Conservation (phyloP, 108 stramenopile genomes). For the Cylindrotheca closterium region DNA sequence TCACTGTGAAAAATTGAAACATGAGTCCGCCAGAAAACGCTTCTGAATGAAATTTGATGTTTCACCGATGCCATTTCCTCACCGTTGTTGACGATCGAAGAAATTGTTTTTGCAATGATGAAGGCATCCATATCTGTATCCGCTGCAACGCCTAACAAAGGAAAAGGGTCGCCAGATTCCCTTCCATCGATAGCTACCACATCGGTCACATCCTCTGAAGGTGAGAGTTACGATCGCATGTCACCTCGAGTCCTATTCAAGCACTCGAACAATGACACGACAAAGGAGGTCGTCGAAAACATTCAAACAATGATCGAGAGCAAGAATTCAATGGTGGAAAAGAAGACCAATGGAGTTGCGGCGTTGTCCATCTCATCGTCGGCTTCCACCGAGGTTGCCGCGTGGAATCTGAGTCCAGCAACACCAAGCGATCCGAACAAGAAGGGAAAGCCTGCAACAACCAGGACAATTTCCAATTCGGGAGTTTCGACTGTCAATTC, state of each 20-base stretch:
- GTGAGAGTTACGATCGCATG: not conserved
- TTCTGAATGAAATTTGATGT: too few relatives aligned
- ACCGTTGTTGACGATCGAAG: too few relatives aligned
- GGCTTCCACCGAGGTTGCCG: conserved; percentile 23
- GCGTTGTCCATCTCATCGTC: conserved; percentile 26
- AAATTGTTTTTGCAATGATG: too few relatives aligned
- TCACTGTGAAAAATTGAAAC: too few relatives aligned
- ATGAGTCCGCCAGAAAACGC: too few relatives aligned
- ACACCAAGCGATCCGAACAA: not conserved
- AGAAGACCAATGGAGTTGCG: not conserved
- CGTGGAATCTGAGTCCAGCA: conserved; percentile 26
- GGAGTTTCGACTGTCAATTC: not conserved
- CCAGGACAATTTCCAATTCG: not conserved
- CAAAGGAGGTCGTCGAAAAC: not conserved
- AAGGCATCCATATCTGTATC: too few relatives aligned
- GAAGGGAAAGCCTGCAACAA: conserved; percentile 2
- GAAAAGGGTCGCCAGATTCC: conserved; percentile 31
- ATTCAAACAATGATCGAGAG: conserved; percentile 1
- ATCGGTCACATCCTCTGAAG: conserved; percentile 26
- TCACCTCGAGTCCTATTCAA: conserved; percentile 15
- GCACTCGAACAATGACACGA: not conserved
- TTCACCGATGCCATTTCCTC: too few relatives aligned
- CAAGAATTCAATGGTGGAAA: too few relatives aligned
- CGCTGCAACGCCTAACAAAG: not conserved
- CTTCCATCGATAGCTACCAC: conserved; percentile 21